Base-by-base conservation (phyloP, 2,329 filamentous ascomycete species). In the Orbilia blumenaviensis region DNA sequence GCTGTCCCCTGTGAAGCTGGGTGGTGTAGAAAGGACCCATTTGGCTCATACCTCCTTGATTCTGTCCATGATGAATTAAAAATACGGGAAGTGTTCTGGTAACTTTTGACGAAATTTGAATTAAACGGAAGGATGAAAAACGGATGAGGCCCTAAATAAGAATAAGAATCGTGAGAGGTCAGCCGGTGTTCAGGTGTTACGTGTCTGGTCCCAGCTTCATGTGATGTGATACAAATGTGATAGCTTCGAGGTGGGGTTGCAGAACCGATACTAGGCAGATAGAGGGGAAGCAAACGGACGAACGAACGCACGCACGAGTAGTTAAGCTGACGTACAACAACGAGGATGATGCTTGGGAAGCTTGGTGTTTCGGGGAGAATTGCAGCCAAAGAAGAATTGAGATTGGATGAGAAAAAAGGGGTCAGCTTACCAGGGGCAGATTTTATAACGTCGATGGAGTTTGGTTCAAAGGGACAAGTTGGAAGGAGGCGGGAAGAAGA, bases 31-130 rank as follows among this genome's bases (percentile, higher is more conserved):
- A n/a, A n/a, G n/a, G n/a, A n/a, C n/a, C n/a, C n/a, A n/a, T n/a
- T n/a, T n/a, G n/a, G n/a, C n/a, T 36, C 36, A 36, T 50, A 58
- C 64, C 60, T 77, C 78, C 80, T 82, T 80, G 81, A 82, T 81
- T 80, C 81, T 81, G 81, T 81, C 79, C 78, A 78, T 72, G 46
- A 44, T 32, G 74, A 63, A 58, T 66, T n/a, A 16, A 58, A 48
- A 27, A 46, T 46, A 46, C 46, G 16, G 27, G 7, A n/a, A 50
- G 16, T 34, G 34, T 16, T 5, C n/a, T n/a, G 48, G 27, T 54
- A 34, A 36, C 29, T 29, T n/a, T 7, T 25, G 32, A 18, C 42
- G 8, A 42, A 18, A 52, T 18, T 27, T 34, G 38, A 18, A 16
- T 23, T 25, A 50, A 41, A 8, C 12, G 36, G 14, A 16, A 27